Percentiles rank a stretch among this genome's conserved stretches.
These are phyloP conservation scores for Chondrus crispus DNA, from an alignment of 23 red algal species.

Conservation along the genomic window DNA sequence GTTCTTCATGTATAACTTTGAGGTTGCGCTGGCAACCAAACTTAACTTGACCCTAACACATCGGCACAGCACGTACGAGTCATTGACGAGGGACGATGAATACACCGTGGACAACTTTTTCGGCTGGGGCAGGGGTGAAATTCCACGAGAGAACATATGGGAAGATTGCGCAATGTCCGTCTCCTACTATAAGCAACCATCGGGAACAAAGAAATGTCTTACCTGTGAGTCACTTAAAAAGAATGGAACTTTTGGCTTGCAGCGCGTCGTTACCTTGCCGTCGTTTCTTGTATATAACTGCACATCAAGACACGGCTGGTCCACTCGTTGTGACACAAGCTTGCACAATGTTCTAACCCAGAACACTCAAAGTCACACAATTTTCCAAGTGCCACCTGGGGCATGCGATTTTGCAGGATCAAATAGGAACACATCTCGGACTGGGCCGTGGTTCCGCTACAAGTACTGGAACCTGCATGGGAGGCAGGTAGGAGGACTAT, in stretches of 20 bases:
- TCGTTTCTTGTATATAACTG: not conserved
- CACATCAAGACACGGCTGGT: not conserved
- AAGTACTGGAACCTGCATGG: conserved; percentile 25
- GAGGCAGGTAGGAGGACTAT: not conserved
- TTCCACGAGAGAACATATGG: conserved; percentile 43
- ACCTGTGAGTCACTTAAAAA: not conserved
- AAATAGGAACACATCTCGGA: not conserved
- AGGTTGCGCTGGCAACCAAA: conserved; percentile 32
- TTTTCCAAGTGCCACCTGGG: conserved; percentile 46
- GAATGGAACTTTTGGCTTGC: not conserved
- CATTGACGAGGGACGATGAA: conserved; percentile 17
- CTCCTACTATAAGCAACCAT: not conserved
- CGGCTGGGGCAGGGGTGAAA: conserved; percentile 38
- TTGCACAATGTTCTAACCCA: not conserved
- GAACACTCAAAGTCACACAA: conserved; percentile 10
- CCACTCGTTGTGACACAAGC: not conserved
- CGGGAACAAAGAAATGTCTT: not conserved
- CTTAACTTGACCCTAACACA: conserved; percentile 41
- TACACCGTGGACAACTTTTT: conserved; percentile 63
- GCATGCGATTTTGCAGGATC: not conserved
- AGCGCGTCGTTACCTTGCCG: not conserved
- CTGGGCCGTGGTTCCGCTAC: not conserved
- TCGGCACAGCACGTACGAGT: not conserved
- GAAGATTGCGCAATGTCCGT: not conserved
- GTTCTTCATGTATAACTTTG: conserved; percentile 4